phyloP scores from a whole-genome alignment of 352 stramenopile species.

The Pythium apleroticum region DNA sequence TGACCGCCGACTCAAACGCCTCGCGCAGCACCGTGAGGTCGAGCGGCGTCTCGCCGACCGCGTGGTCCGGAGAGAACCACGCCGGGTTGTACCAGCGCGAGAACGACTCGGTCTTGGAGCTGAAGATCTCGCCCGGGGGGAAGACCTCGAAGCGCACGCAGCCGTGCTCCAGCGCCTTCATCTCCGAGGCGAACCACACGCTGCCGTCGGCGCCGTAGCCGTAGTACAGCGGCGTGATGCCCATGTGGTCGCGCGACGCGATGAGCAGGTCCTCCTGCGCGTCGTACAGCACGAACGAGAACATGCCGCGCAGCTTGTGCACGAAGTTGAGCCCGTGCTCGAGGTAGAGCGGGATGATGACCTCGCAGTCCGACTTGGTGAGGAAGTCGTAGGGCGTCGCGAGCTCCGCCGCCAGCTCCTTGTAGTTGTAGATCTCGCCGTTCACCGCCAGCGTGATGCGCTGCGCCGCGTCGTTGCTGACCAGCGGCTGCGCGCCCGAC shows the following conservation, averaged over 20 bases:
- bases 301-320: conserved; percentile 96
- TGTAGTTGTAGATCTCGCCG: conserved; percentile 99
- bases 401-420: conserved; percentile 91
- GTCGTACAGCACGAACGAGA: conserved; percentile 98
- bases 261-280: conserved; percentile 92
- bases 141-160: conserved; percentile 89
- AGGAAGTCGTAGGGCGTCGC: conserved; percentile 90
- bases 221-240: conserved; percentile 98
- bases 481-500: conserved; percentile 90
- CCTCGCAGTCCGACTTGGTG: conserved; percentile 97
- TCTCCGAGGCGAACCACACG: conserved; percentile 96
- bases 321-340: conserved; percentile 90
- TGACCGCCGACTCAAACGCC: conserved; percentile 94
- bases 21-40: conserved; percentile 81
- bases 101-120: conserved; percentile 88
- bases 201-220: conserved; percentile 96
- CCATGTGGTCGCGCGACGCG: conserved; percentile 96
- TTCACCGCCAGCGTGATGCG: conserved; percentile 96
- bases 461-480: conserved; percentile 77
- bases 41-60: conserved; percentile 54
- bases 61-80: conserved; percentile 86
- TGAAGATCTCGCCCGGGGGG: conserved; percentile 90
- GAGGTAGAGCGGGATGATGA: conserved; percentile 96
- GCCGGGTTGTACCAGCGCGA: conserved; percentile 94
- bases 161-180: conserved; percentile 94